A percentile compares a stretch with the other conserved stretches of the same genome.
phyloP scores from a whole-genome alignment of 176 grass and related monocot species.

The Aegilops speltoides region DNA sequence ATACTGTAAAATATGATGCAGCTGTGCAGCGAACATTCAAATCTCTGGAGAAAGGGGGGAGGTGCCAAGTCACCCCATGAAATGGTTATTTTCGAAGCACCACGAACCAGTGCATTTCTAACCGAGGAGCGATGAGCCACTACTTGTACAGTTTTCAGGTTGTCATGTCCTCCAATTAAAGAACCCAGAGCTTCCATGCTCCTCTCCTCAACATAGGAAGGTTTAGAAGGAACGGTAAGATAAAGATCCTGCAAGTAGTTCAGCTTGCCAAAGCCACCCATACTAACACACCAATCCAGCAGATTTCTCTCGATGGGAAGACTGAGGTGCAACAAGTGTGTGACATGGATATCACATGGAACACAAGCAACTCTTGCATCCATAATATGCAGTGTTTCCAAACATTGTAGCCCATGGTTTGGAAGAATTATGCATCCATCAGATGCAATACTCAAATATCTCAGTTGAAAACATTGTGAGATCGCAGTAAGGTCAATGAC shows the following conservation, averaged over 20 bases:
- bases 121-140: no score
- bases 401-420: not conserved
- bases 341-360: not conserved
- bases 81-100: not conserved
- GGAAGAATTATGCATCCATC: not conserved
- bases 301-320: not conserved
- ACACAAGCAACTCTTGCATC: not conserved
- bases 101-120: accelerated
- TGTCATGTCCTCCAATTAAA: not conserved
- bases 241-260: not conserved
- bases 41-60: not conserved
- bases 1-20: not conserved
- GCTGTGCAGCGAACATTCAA: not conserved
- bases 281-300: not conserved
- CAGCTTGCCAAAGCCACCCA: no score
- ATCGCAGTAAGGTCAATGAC: not conserved
- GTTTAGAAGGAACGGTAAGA: no score
- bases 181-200: no score
- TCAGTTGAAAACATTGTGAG: not conserved
- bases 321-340: not conserved
- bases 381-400: not conserved
- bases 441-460: not conserved
- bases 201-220: no score
- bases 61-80: not conserved
- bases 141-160: not conserved